Evolutionary conservation across 192 early-diverging fungal species (phyloP), one percentile per base, ranked within the genome.

Genomic region (Coemansia sp.): DNA sequence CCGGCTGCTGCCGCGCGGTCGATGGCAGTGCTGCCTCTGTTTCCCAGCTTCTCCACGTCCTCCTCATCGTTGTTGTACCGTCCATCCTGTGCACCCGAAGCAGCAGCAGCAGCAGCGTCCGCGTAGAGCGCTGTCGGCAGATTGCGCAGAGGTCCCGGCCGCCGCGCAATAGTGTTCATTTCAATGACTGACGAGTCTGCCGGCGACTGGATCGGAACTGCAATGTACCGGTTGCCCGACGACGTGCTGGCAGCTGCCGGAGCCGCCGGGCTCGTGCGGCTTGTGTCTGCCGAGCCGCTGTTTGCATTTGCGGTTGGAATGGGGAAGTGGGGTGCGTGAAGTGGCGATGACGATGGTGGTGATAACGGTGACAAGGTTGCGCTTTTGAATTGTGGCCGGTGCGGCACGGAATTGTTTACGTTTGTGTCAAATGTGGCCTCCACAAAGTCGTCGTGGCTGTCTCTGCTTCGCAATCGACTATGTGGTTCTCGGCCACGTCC

Each of bases 401-500:
- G 42, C 61, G 43, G 36, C 16, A 16, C 55, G 62, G 9, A 9
- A 22, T 8, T 54, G 11, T 8, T 21, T 1, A 1, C 22, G 22
- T 7, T n/a, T 18, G 76, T 64, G 67, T 69, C 72, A 51, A 79
- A 73, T 13, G 77, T 68, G 32, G 72, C 71, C 68, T 70, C 68
- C 41, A 65, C 72, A 63, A 71, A 79, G 40, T 66, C 72, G 40
- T 66, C 72, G 18, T 61, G 40, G 65, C 71, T 70, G 61, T 71
- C 72, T 52, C 65, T 69, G 60, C 67, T 65, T 39, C 3, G 7
- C 26, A 19, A 22, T 6, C 51, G 21, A 6, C 26, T 16, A n/a
- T 18, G 48, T 8, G 16, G 18, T 49, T 11, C 48, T 8, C 13
- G 16, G 48, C 48, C 19, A 5, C 19, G 32, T 32, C 32, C 32